Evolutionary conservation across 345 rosid genomes (phyloP).

Genomic region (Linum tenue): DNA sequence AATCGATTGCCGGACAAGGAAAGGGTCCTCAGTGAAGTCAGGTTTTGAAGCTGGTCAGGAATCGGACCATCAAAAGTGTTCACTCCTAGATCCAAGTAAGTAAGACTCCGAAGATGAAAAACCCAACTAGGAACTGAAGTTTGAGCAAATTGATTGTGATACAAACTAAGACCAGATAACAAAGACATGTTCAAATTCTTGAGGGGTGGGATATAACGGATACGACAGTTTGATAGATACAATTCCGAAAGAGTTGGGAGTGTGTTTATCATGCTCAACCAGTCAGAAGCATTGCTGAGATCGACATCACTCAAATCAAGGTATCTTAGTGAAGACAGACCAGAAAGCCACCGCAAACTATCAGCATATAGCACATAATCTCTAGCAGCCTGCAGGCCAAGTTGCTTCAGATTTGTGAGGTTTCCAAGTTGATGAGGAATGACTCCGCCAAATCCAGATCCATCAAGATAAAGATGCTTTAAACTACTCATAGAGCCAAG

Average conservation of each 20-base stretch:
- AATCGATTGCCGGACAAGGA: not conserved
- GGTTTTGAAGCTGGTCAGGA: constrained; percentile 1
- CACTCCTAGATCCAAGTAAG: not conserved
- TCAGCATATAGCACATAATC: not conserved
- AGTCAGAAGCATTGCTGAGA: not conserved
- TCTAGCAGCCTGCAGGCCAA: not conserved
- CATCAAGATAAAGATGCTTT: not conserved
- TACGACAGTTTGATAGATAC: not conserved
- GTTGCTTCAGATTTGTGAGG: not conserved
- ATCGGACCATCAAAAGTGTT: not conserved
- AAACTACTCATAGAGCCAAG: constrained; percentile 3
- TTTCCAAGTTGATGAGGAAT: constrained; percentile 7
- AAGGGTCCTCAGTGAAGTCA: constrained; percentile 8
- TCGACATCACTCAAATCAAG: not conserved
- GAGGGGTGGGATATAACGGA: not conserved
- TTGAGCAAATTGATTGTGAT: not conserved
- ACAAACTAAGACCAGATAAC: not conserved
- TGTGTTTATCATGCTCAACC: not conserved
- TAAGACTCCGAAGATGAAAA: not conserved
- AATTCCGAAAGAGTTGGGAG: not conserved
- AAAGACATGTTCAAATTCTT: not conserved
- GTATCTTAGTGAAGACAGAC: not conserved
- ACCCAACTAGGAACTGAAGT: not conserved
- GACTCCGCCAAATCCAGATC: not conserved
- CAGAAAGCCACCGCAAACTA: constrained; percentile 5